Evolutionary conservation across 78 protist species (phyloP).

Genomic region (Isochrysis galbana): DNA sequence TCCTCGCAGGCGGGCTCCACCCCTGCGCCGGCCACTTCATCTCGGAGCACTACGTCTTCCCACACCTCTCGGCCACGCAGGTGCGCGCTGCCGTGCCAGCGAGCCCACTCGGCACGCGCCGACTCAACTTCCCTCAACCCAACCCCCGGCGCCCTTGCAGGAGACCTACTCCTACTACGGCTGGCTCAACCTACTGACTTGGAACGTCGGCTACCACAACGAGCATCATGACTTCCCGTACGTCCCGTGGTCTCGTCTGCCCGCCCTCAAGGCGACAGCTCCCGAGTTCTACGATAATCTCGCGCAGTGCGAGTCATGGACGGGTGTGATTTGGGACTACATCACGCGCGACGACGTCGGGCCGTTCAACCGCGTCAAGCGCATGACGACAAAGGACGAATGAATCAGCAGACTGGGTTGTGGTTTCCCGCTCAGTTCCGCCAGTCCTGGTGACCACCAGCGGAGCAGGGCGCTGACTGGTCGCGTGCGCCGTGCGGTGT

Average conservation of each 20-base stretch:
- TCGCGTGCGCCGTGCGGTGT: too few relatives aligned
- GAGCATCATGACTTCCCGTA: slow-evolving; percentile 93
- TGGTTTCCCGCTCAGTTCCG: too few relatives aligned
- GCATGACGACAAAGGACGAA: not conserved
- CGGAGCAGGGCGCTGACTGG: too few relatives aligned
- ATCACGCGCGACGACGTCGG: slow-evolving; percentile 2
- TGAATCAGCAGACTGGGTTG: too few relatives aligned
- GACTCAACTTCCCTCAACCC: not conserved
- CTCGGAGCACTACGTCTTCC: slow-evolving; percentile 73
- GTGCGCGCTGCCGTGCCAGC: too few relatives aligned
- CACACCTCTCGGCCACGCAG: not conserved
- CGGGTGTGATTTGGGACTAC: slow-evolving; percentile 31
- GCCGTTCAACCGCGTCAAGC: slow-evolving; percentile 45
- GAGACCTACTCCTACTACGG: slow-evolving; percentile 94
- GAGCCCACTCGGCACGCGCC: not conserved
- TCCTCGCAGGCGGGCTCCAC: slow-evolving; percentile 74
- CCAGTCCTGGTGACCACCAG: too few relatives aligned
- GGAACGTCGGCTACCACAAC: slow-evolving; percentile 91
- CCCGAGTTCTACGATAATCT: slow-evolving; percentile 68
- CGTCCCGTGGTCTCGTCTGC: slow-evolving; percentile 65
- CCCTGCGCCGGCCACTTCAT: slow-evolving; percentile 88
- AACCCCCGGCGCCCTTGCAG: slow-evolving; percentile 53
- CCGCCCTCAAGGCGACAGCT: slow-evolving; percentile 37
- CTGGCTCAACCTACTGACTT: slow-evolving; percentile 61
- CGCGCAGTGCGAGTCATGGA: not conserved